These are phyloP conservation scores for Dictyostelium purpureum DNA, from an alignment of 78 protist genomes.

Conservation along the genomic window DNA sequence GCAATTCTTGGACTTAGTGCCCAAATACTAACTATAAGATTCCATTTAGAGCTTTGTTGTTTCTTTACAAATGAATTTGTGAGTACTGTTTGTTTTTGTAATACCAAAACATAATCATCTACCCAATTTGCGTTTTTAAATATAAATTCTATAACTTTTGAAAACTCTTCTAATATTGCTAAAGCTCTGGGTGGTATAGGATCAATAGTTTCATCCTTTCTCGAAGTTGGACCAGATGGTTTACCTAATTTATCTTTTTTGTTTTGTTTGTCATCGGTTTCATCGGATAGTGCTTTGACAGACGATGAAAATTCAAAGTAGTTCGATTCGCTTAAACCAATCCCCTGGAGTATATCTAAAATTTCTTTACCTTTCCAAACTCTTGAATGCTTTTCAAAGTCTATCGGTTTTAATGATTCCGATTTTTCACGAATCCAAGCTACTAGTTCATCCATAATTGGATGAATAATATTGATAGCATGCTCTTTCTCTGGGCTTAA, in stretches of 20 bases:
- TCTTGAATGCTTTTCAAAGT: constrained; percentile 39
- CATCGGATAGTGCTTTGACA: not conserved
- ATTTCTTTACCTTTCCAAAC: constrained; percentile 6
- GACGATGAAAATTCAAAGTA: not conserved
- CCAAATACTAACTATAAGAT: constrained; percentile 36
- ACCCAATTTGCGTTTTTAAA: not conserved
- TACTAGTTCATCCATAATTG: not conserved
- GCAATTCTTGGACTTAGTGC: constrained; percentile 50
- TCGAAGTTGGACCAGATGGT: not conserved
- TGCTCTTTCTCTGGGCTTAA: not conserved
- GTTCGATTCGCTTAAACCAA: constrained; percentile 7
- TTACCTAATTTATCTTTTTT: not conserved
- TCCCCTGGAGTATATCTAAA: not conserved
- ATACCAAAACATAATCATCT: not conserved
- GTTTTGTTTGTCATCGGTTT: not conserved
- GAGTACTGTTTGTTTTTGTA: not conserved
- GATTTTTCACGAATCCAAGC: not conserved
- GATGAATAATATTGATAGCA: not conserved
- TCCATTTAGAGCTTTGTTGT: not conserved
- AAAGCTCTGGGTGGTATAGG: not conserved
- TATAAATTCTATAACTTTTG: not conserved
- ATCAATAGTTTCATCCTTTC: not conserved
- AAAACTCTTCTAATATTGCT: not conserved
- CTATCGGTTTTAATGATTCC: not conserved
- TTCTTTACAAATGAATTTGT: not conserved